Evolutionary conservation across 2,329 filamentous ascomycete genomes (phyloP).

Genomic region (Xylaria sp.): DNA sequence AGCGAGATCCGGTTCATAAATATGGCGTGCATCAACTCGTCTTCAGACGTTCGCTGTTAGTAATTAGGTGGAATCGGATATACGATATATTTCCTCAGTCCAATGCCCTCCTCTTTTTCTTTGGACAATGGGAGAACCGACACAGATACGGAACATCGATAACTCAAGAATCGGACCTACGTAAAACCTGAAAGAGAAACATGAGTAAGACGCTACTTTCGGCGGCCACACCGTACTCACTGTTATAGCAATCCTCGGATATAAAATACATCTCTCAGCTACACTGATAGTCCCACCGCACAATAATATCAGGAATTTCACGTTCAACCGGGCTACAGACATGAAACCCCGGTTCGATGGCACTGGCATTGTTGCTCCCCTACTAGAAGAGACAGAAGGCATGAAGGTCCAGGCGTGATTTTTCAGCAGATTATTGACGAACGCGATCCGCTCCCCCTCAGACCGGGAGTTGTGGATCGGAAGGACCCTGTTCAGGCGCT

Average conservation of each 20-base stretch:
- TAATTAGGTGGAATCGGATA: background rate
- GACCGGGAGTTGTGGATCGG: too few relatives aligned
- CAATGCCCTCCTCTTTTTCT: background rate
- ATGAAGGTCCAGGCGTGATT: background rate
- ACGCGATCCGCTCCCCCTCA: background rate
- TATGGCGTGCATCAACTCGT: constrained; percentile 16
- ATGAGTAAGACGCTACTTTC: background rate
- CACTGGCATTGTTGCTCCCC: background rate
- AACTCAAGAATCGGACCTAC: constrained; percentile 6
- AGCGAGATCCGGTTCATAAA: background rate
- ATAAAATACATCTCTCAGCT: constrained; percentile 15
- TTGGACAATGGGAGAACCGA: background rate
- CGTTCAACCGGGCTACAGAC: background rate
- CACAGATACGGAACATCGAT: background rate
- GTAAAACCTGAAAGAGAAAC: constrained; percentile 1
- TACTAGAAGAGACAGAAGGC: background rate
- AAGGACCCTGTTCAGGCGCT: background rate
- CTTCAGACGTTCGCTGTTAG: constrained; percentile 8
- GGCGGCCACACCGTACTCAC: background rate
- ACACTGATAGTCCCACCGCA: constrained; percentile 4
- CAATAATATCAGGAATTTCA: background rate
- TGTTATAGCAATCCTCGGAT: background rate
- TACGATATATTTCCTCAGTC: too few relatives aligned
- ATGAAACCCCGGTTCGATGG: accelerated
- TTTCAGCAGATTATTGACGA: background rate